Evolutionary conservation across 2,329 filamentous ascomycete genomes (phyloP).

Genomic region (Diplodia corticola): DNA sequence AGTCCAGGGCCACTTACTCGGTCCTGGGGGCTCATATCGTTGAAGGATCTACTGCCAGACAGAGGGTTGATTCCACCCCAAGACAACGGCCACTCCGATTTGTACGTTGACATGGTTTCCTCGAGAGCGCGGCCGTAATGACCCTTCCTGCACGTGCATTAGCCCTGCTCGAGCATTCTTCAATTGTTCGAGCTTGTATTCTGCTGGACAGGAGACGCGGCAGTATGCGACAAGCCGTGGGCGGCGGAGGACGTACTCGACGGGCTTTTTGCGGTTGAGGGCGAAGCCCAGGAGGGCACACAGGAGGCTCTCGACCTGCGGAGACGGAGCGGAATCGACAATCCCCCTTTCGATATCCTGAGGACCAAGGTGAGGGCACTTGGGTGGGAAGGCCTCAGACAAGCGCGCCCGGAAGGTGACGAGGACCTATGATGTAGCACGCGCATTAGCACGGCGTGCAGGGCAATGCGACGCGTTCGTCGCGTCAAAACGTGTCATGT

Average conservation of each 20-base stretch:
- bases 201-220: neutral
- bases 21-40: constrained; percentile 76
- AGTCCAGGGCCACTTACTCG: constrained; percentile 60
- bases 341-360: constrained; percentile 93
- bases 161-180: constrained; percentile 24
- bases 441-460: constrained; percentile 32
- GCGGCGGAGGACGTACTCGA: constrained; percentile 71
- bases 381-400: constrained; percentile 83
- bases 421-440: constrained; percentile 69
- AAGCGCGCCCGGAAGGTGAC: constrained; percentile 98
- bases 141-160: constrained; percentile 65
- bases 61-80: constrained; percentile 87
- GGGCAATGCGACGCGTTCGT: constrained; percentile 11
- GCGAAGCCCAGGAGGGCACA: constrained; percentile 86
- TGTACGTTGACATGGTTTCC: constrained; percentile 83
- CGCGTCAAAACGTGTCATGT: constrained; percentile 39
- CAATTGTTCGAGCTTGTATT: neutral
- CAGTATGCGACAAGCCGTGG: neutral
- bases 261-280: constrained; percentile 96
- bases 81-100: constrained; percentile 79
- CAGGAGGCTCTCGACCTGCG: constrained; percentile 82
- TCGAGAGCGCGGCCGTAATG: constrained; percentile 93
- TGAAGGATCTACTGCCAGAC: constrained; percentile 76
- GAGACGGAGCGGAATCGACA: constrained; percentile 72
- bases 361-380: constrained; percentile 84